Evolutionary conservation across 129 eudicot species (phyloP).

Genomic region (Apium graveolens): DNA sequence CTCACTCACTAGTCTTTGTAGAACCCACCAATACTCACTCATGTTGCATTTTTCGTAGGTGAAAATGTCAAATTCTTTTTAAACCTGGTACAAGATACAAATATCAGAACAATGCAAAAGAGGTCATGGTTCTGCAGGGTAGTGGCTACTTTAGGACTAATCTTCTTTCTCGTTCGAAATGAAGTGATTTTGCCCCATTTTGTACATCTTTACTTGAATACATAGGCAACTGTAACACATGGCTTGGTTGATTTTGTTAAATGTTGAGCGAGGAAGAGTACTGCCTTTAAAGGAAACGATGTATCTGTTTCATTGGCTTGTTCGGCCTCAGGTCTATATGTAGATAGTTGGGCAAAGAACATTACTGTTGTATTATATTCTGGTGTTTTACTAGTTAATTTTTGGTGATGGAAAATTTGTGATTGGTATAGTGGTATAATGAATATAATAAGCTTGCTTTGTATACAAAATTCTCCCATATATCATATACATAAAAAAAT

Average conservation of each 20-base stretch:
- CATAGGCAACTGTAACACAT: neutral
- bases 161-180: neutral
- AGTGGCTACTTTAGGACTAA: neutral
- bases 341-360: neutral
- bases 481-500: neutral
- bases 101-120: neutral
- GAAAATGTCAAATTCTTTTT: neutral
- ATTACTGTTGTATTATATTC: neutral
- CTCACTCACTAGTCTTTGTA: neutral
- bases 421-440: neutral
- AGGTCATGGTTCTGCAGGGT: neutral
- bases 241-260: neutral
- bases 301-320: neutral
- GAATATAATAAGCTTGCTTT: neutral
- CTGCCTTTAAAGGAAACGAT: neutral
- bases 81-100: neutral
- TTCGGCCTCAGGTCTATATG: neutral
- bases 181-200: neutral
- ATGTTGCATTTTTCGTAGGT: constrained; percentile 5
- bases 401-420: neutral
- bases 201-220: neutral
- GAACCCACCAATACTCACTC: neutral
- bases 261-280: neutral
- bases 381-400: neutral
- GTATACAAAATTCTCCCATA: neutral